These are phyloP conservation scores for Nitzschia inconspicua DNA, from an alignment of 108 stramenopile species.

Conservation along the genomic window DNA sequence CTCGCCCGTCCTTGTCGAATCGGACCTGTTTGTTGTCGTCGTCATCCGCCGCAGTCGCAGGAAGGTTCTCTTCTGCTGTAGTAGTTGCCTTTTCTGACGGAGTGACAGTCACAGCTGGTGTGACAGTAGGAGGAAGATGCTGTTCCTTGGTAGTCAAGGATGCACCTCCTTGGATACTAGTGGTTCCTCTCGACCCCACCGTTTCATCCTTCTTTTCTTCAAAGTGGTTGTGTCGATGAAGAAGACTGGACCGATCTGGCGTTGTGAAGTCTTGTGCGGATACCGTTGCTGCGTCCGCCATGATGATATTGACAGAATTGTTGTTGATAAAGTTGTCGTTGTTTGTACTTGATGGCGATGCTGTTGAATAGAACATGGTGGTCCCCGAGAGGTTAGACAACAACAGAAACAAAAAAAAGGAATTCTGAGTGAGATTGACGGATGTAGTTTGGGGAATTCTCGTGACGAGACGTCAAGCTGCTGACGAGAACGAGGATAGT, in stretches of 20 bases:
- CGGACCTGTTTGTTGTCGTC: conserved; percentile 27
- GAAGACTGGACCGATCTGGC: conserved; percentile 18
- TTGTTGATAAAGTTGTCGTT: background rate
- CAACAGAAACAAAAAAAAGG: background rate
- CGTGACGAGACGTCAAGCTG: too few species aligned
- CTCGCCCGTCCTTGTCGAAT: conserved; percentile 10
- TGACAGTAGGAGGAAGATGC: background rate
- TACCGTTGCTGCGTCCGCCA: background rate
- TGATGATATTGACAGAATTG: background rate
- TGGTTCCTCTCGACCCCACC: background rate
- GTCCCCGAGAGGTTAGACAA: background rate
- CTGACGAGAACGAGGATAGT: too few species aligned
- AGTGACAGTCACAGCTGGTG: background rate
- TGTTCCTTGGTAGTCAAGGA: background rate
- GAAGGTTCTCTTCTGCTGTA: background rate
- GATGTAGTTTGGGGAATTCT: too few species aligned
- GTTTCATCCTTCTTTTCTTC: conserved; percentile 23
- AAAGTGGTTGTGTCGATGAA: background rate
- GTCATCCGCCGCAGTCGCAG: background rate
- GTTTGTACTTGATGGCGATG: background rate
- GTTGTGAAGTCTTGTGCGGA: conserved; percentile 28
- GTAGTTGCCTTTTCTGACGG: background rate
- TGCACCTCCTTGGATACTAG: background rate
- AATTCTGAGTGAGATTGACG: too few species aligned
- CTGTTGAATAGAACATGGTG: background rate